A percentile compares a stretch with the other conserved stretches of the same genome.
Evolutionary conservation across 2,329 filamentous ascomycete genomes (phyloP).

Genomic region (Cladophialophora psammophila): DNA sequence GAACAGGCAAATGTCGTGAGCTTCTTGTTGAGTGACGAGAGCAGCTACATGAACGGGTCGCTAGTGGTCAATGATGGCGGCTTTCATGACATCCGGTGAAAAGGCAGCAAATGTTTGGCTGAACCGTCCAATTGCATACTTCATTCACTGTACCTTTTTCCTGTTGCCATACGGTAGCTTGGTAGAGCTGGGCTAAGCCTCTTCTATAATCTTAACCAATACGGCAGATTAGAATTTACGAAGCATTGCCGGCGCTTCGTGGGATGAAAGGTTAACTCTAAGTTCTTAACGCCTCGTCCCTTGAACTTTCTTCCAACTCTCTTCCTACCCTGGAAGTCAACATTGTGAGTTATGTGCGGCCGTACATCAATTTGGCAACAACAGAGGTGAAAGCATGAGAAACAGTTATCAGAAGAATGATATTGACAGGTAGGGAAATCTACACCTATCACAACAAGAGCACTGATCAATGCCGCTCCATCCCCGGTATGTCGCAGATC

Average conservation of each 20-base stretch:
- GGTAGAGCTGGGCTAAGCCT: neutral
- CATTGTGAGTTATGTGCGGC: neutral
- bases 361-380: neutral
- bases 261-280: neutral
- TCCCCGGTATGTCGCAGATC: neutral
- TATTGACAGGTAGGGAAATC: neutral
- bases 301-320: neutral
- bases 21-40: conserved; percentile 36
- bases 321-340: neutral
- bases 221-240: neutral
- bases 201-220: neutral
- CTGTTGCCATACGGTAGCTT: neutral
- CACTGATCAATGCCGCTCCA: neutral
- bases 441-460: neutral
- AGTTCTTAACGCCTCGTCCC: neutral
- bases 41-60: conserved; percentile 34
- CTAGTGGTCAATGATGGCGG: conserved; percentile 33
- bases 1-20: conserved; percentile 35
- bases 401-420: neutral
- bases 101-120: neutral
- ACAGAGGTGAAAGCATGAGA: neutral
- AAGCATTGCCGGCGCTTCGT: neutral
- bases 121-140: neutral
- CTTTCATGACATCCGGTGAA: conserved; percentile 36
- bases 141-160: neutral